phyloP scores from a whole-genome alignment of 1,139 yeast species.

The Candida tropicalis region DNA sequence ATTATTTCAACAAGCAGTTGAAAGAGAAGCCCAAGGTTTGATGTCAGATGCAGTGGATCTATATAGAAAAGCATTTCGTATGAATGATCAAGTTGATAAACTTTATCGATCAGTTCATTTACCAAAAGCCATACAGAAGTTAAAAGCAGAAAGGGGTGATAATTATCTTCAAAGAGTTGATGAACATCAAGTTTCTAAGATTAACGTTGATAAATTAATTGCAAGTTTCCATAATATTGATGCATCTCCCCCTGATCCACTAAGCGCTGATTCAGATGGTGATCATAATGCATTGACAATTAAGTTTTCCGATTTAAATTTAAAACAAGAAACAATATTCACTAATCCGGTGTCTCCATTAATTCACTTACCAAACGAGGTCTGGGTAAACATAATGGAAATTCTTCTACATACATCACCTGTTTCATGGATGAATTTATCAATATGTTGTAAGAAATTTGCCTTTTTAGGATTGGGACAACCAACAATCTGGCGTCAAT shows the following conservation, averaged over 20 bases:
- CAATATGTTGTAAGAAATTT: slow-evolving; percentile 62
- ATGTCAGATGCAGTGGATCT: slow-evolving; percentile 78
- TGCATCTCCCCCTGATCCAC: slow-evolving; percentile 32
- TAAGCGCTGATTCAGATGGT: slow-evolving; percentile 9
- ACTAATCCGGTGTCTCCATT: slow-evolving; percentile 56
- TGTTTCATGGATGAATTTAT: slow-evolving; percentile 67
- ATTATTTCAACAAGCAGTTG: slow-evolving; percentile 70
- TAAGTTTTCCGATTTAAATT: slow-evolving; percentile 35
- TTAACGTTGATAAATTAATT: slow-evolving; percentile 40
- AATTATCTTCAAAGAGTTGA: slow-evolving; percentile 32
- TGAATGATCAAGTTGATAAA: slow-evolving; percentile 69
- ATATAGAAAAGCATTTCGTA: slow-evolving; percentile 72
- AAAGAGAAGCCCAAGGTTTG: slow-evolving; percentile 71
- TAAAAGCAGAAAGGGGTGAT: slow-evolving; percentile 33
- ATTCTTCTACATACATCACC: slow-evolving; percentile 54
- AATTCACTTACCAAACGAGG: slow-evolving; percentile 63
- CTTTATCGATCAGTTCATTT: slow-evolving; percentile 58
- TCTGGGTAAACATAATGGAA: slow-evolving; percentile 58
- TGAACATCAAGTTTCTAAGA: slow-evolving; percentile 35
- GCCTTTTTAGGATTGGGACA: slow-evolving; percentile 64
- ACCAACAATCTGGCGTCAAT: slow-evolving; percentile 55
- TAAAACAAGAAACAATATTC: slow-evolving; percentile 29
- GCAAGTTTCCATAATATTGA: slow-evolving; percentile 33
- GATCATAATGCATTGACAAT: slow-evolving; percentile 24
- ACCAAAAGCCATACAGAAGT: slow-evolving; percentile 27